Conservation (phyloP, 352 stramenopile species). For the Phytopythium oedochilum region DNA sequence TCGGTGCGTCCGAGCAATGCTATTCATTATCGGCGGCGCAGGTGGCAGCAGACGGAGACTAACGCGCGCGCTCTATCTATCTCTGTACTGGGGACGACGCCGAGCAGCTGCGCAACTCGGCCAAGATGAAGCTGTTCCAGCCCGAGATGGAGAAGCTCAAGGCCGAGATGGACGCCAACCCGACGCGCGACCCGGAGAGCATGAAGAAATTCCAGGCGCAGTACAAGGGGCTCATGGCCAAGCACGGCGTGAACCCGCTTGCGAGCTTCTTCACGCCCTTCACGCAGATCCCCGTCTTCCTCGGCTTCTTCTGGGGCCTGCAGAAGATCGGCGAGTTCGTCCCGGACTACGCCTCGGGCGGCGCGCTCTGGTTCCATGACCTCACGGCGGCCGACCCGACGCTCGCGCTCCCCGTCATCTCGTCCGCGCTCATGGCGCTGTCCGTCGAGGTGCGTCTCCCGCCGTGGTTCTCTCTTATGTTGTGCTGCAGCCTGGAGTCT, state of each 20-base stretch:
- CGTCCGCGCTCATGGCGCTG: slow-evolving; percentile 69
- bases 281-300: slow-evolving; percentile 75
- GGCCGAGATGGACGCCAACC: slow-evolving; percentile 53
- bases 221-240: slow-evolving; percentile 80
- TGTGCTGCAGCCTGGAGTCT: not conserved
- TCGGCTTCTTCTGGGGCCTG: slow-evolving; percentile 85
- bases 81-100: no score
- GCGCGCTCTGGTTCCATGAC: slow-evolving; percentile 79
- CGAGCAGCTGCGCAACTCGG: slow-evolving; percentile 72
- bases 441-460: slow-evolving; percentile 38
- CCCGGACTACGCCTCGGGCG: slow-evolving; percentile 65
- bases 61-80: no score
- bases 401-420: slow-evolving; percentile 75
- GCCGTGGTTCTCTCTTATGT: not conserved
- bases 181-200: slow-evolving; percentile 38
- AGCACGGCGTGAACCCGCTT: slow-evolving; percentile 79
- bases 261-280: slow-evolving; percentile 65
- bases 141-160: slow-evolving; percentile 82
- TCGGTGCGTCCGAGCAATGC: slow-evolving; percentile 71
- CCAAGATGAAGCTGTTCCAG: slow-evolving; percentile 81
- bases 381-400: slow-evolving; percentile 71
- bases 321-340: slow-evolving; percentile 80
- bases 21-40: no score
- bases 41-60: no score
- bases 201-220: slow-evolving; percentile 60